Percentiles rank a stretch among this genome's conserved stretches.
Conservation (phyloP, 805 yeast species). For the Sugiyamaella qingdaonensis region DNA sequence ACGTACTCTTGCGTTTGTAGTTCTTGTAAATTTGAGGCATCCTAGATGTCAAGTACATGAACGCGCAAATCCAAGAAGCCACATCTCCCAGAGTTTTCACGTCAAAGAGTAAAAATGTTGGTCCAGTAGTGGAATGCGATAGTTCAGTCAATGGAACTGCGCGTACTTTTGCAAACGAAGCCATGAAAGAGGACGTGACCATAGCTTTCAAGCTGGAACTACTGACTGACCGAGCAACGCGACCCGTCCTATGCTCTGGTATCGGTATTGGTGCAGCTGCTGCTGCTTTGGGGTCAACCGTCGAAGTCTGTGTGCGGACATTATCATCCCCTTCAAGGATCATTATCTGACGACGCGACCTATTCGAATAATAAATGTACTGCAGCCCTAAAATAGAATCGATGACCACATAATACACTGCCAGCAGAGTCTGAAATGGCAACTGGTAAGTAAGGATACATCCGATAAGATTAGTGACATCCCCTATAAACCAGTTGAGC, state of each 20-base stretch:
- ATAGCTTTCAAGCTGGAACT: slow-evolving; percentile 14
- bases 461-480: slow-evolving; percentile 56
- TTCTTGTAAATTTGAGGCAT: slow-evolving; percentile 82
- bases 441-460: slow-evolving; percentile 73
- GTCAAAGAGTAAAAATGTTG: neutral
- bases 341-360: slow-evolving; percentile 28
- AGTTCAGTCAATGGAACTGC: slow-evolving; percentile 15
- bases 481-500: slow-evolving; percentile 63
- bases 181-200: slow-evolving; percentile 30
- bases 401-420: slow-evolving; percentile 67
- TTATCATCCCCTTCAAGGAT: slow-evolving; percentile 4
- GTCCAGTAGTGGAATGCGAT: neutral
- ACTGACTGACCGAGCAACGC: slow-evolving; percentile 5
- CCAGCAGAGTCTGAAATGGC: slow-evolving; percentile 72
- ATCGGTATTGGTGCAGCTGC: slow-evolving; percentile 5
- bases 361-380: slow-evolving; percentile 59
- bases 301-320: neutral
- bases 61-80: slow-evolving; percentile 77
- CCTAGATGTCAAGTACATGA: slow-evolving; percentile 70
- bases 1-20: slow-evolving; percentile 72
- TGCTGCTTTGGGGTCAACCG: slow-evolving; percentile 4
- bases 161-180: slow-evolving; percentile 30
- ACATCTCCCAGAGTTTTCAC: slow-evolving; percentile 37
- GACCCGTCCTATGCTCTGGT: neutral
- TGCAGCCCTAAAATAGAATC: slow-evolving; percentile 68